Evolutionary conservation across 768 basidiomycete species (phyloP).

Genomic region (Roridomyces roridus): DNA sequence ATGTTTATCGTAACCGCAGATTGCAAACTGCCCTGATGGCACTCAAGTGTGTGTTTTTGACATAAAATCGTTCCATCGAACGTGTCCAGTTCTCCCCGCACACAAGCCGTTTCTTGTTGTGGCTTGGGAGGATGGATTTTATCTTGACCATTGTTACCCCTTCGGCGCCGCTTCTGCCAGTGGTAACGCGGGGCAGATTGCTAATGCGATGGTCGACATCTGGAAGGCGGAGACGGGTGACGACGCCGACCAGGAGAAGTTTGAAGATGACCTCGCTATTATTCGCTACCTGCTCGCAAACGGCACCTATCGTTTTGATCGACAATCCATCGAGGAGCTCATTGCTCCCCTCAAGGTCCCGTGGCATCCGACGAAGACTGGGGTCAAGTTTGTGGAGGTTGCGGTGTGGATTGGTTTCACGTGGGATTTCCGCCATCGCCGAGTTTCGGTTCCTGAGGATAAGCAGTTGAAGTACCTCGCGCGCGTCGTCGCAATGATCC

Average conservation of each 20-base stretch:
- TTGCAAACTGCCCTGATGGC: slow-evolving; percentile 25
- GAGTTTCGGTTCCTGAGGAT: slow-evolving; percentile 29
- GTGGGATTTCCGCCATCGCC: slow-evolving; percentile 31
- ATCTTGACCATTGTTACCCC: slow-evolving; percentile 26
- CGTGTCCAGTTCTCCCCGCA: slow-evolving; percentile 13
- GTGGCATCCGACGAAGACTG: slow-evolving; percentile 30
- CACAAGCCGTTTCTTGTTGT: slow-evolving; percentile 27
- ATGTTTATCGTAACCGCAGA: not conserved
- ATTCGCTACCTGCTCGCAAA: not conserved
- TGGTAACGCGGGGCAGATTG: not conserved
- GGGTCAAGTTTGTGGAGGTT: slow-evolving; percentile 18
- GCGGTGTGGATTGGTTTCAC: slow-evolving; percentile 33
- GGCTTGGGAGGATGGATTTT: slow-evolving; percentile 7
- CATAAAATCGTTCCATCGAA: slow-evolving; percentile 27
- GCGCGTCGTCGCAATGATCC: not conserved
- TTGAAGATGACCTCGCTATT: slow-evolving; percentile 18
- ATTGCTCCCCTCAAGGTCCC: slow-evolving; percentile 28
- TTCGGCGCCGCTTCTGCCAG: slow-evolving; percentile 23
- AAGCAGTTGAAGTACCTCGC: slow-evolving; percentile 32
- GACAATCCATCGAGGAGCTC: not conserved
- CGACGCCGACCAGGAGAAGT: slow-evolving; percentile 6
- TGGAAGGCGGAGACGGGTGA: not conserved
- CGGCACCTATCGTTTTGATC: slow-evolving; percentile 20
- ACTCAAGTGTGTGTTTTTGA: slow-evolving; percentile 26
- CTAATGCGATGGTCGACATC: not conserved